Evolutionary conservation across 1,139 yeast genomes (phyloP), one percentile per base, ranked within the genome.

Genomic region (Debaryomyces robertsiae): DNA sequence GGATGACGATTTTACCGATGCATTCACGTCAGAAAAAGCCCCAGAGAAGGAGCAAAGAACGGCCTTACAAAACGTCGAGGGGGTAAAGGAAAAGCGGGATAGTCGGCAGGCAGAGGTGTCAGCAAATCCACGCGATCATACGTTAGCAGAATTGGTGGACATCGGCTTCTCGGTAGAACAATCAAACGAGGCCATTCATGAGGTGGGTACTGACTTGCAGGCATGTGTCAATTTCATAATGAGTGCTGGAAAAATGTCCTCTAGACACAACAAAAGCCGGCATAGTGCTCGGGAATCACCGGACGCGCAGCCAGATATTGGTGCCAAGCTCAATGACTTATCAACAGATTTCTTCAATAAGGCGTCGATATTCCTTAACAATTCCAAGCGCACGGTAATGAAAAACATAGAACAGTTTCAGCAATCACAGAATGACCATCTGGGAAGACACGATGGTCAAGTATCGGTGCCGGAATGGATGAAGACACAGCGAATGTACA

Each of bases 391-490:
- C 45, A 80, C 82, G 23, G 71, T 86, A 4, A 75, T 80, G 50
- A 80, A 81, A 52, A 86, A 87, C 30, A 67, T 85, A 32, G 86
- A 81, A 42, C 79, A 77, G 52, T 78, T 83, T 48, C 79, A 79
- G 47, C 18, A 27, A 13, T 6, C 28, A 24, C 43, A 40, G 25
- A 59, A 58, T 10, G 49, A 41, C 18, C 46, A 65, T 60, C 30
- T 64, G 57, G 30, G 56, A 53, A 40, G 46, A 52, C 38, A 46
- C 3, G 40, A 58, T 36, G 72, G 72, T 41, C 31, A 30, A 9
- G 6, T 13, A 7, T 76, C 77, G 11, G 64, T 75, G 45, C 96
- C 96, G 0, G 81, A 84, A 3, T 88, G 96, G 96, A 84, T 88
- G 93, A 73, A 70, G 44, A 75, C 78, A 46, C 82, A 77, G 53